Evolutionary conservation across 1,139 yeast species (phyloP).

Genomic region (Lodderomyces margitis): DNA sequence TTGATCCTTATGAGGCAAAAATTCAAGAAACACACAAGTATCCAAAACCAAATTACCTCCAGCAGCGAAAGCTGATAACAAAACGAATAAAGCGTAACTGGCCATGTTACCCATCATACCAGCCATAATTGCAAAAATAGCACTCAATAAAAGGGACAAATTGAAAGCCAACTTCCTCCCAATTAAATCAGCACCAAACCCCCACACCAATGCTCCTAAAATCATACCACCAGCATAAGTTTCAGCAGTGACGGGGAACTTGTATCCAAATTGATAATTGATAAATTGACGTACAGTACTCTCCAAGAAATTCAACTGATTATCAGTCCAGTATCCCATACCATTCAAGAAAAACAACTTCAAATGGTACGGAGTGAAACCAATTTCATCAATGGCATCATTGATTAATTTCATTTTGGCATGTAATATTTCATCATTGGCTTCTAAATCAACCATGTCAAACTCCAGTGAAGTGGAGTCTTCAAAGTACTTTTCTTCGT

Average conservation of each 20-base stretch:
- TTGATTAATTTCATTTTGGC: conserved; percentile 29
- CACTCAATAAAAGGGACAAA: conserved; percentile 47
- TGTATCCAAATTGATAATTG: conserved; percentile 42
- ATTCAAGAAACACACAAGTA: conserved; percentile 59
- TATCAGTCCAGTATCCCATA: conserved; percentile 64
- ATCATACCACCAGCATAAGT: conserved; percentile 46
- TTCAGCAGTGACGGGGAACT: conserved; percentile 30
- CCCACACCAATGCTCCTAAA: conserved; percentile 57
- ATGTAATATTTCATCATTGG: conserved; percentile 24
- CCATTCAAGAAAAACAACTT: conserved; percentile 49
- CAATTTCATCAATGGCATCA: conserved; percentile 37
- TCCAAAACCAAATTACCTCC: conserved; percentile 66
- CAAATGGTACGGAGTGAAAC: conserved; percentile 35
- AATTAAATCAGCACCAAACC: conserved; percentile 57
- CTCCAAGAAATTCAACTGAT: conserved; percentile 49
- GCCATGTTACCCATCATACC: conserved; percentile 52
- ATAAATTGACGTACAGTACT: conserved; percentile 36
- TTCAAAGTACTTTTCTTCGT: conserved; percentile 9
- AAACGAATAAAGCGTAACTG: conserved; percentile 49
- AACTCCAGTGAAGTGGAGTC: conserved; percentile 17
- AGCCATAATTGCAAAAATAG: conserved; percentile 50
- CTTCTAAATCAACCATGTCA: conserved; percentile 27
- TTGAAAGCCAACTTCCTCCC: conserved; percentile 61
- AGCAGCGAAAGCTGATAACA: conserved; percentile 45
- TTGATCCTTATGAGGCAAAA: conserved; percentile 51